These are phyloP conservation scores for Phialophora verrucosa DNA, from an alignment of 2,329 filamentous ascomycete genomes.

Conservation along the genomic window DNA sequence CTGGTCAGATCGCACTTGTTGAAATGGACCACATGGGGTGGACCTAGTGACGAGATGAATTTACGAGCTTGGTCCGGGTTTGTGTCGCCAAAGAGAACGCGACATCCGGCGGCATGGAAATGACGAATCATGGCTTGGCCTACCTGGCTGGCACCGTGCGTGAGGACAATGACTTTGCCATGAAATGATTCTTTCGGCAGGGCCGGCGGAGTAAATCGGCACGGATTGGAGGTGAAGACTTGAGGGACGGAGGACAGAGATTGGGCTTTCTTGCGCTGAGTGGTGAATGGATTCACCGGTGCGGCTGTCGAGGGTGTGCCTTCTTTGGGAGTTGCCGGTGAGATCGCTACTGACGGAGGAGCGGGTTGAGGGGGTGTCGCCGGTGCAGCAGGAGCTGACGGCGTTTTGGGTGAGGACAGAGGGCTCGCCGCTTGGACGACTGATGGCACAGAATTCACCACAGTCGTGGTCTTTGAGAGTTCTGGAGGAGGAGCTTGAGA, in stretches of 20 bases:
- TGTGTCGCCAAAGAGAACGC: slow-evolving; percentile 53
- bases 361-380: slow-evolving; percentile 9
- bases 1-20: slow-evolving; percentile 51
- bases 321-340: slow-evolving; percentile 23
- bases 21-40: slow-evolving; percentile 44
- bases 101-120: slow-evolving; percentile 48
- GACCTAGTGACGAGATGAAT: slow-evolving; percentile 34
- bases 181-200: slow-evolving; percentile 32
- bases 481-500: slow-evolving; percentile 19
- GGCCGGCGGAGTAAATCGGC: slow-evolving; percentile 33
- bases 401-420: slow-evolving; percentile 9
- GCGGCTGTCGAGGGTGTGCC: slow-evolving; percentile 7
- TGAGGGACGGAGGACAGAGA: slow-evolving; percentile 26
- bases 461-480: slow-evolving; percentile 9
- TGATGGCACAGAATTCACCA: slow-evolving; percentile 24
- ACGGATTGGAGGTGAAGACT: slow-evolving; percentile 27
- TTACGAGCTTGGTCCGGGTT: slow-evolving; percentile 43
- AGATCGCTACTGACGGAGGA: slow-evolving; percentile 6
- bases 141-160: slow-evolving; percentile 50
- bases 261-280: slow-evolving; percentile 32
- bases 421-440: slow-evolving; percentile 16
- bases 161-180: slow-evolving; percentile 37
- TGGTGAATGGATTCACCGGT: slow-evolving; percentile 29
- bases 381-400: background rate
- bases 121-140: slow-evolving; percentile 51